Base-by-base conservation (phyloP, 108 stramenopile species). In the Skeletonema potamos region DNA sequence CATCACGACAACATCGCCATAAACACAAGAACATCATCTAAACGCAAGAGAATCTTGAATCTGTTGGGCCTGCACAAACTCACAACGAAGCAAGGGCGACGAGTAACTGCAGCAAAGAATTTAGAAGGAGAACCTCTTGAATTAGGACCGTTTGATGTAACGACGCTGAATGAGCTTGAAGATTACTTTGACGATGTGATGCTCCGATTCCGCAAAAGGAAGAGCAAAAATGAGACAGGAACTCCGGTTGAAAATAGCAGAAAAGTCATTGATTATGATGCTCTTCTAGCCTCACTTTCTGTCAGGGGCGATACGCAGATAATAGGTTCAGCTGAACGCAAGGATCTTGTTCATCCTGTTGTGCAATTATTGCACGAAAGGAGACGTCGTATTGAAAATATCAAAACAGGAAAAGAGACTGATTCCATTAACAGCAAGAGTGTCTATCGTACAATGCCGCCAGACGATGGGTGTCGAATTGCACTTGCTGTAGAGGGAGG, bases 401-500 rank as follows among this genome's bases (percentile, higher is more conserved):
- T 55, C 30, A 70, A 74, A 70, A 76, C 64, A 36, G 72, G 66
- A 34, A 22, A 3, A 55, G 51, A 33, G 28, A 64, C 27, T 12
- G 36, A 28, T 11, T 65, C 20, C 11, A 36, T 39, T 2, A 61
- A 68, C 57, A 33, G 15, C 4, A 34, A 76, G 0, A 34, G 27
- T 51, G 51, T 72, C 5, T 12, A 67, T 36, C 64, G 77, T 51
- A 67, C 46, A 32, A 54, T 73, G 15, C 79, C 71, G 57, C 74
- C 70, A 3, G 30, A 65, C 12, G 83, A 87, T 76, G 89, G 86
- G 39, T 76, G 36, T 67, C 81, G 91, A 58, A 79, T 98, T 28
- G 97, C 96, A 6, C 80, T 98, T 27, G 88, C 91, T 15, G 81
- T 98, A 44, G 97, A 98, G 75, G 97, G 97, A 11, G 97, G 97